phyloP scores from a whole-genome alignment of 164 flowering plant species.

The Platanus orientalis region DNA sequence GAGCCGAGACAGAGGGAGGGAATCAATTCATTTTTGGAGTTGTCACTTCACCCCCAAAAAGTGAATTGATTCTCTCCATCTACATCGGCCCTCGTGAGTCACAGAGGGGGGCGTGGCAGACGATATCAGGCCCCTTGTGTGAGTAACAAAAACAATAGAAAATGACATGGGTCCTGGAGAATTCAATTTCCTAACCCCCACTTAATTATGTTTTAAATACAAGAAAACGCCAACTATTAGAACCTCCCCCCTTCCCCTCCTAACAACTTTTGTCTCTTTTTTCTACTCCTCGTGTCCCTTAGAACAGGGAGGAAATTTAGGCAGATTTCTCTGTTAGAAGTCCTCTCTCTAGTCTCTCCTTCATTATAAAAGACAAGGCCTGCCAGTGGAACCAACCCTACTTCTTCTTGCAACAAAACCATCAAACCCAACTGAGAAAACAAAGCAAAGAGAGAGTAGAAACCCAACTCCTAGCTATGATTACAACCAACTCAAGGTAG shows the following conservation, averaged over 20 bases:
- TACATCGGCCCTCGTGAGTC: too few species aligned
- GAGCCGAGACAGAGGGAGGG: too few species aligned
- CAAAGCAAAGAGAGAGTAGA: background rate
- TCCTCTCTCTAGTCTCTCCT: background rate
- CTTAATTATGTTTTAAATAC: background rate
- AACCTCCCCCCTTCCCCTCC: conserved; percentile 13
- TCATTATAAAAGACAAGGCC: conserved; percentile 17
- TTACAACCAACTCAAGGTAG: conserved; percentile 19
- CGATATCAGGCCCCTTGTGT: too few species aligned
- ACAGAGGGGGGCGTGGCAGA: too few species aligned
- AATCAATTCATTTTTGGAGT: too few species aligned
- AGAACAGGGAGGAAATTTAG: conserved; percentile 84
- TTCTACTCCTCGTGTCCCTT: conserved; percentile 59
- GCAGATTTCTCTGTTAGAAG: conserved; percentile 32
- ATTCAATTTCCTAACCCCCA: conserved; percentile 7
- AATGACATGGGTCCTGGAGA: too few species aligned
- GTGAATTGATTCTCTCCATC: too few species aligned
- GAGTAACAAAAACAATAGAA: too few species aligned
- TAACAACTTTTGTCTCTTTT: conserved; percentile 52
- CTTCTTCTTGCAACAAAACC: conserved; percentile 14
- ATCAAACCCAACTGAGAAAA: conserved; percentile 7
- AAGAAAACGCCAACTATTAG: conserved; percentile 27
- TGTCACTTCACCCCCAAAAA: too few species aligned
- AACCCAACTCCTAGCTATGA: conserved; percentile 13
- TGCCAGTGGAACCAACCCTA: conserved; percentile 5